A percentile compares a stretch with the other conserved stretches of the same genome.
Conservation (phyloP, 1,139 yeast species). For the Scheffersomyces insectosa region DNA sequence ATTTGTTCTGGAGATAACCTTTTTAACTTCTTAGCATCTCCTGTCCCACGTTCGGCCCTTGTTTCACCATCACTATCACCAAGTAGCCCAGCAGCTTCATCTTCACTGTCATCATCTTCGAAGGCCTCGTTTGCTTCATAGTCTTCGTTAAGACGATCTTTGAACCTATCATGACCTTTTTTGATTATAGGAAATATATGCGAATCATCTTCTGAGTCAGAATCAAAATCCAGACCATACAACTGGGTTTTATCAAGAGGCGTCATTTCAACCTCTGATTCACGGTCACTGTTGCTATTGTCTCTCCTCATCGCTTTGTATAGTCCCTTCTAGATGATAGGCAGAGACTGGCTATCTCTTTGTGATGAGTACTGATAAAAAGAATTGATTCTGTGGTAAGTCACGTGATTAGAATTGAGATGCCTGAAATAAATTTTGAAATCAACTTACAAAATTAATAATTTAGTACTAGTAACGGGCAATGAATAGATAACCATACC, state of each 20-base stretch:
- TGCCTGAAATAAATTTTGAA: neutral
- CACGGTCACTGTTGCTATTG: too few relatives aligned
- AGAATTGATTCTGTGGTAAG: neutral
- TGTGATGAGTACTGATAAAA: too few relatives aligned
- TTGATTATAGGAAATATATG: constrained; percentile 12
- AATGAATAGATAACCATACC: too few relatives aligned
- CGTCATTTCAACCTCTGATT: too few relatives aligned
- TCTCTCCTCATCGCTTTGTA: too few relatives aligned
- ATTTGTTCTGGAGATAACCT: constrained; percentile 54
- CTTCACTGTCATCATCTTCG: constrained; percentile 20
- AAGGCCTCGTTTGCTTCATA: constrained; percentile 16
- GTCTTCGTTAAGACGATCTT: constrained; percentile 9
- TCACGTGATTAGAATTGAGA: neutral
- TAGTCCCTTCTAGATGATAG: too few relatives aligned
- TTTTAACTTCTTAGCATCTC: constrained; percentile 37
- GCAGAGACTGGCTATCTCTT: too few relatives aligned
- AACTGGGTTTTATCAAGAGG: too few relatives aligned
- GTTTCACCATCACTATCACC: constrained; percentile 9
- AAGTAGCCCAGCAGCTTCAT: constrained; percentile 12
- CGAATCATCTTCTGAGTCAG: constrained; percentile 20
- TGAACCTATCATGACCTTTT: constrained; percentile 8
- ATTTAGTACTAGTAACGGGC: neutral
- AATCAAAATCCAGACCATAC: constrained; percentile 1
- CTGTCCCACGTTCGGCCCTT: constrained; percentile 5
- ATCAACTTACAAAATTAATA: neutral